phyloP scores from a whole-genome alignment of 306 rosid species.

The Ormosia emarginata region DNA sequence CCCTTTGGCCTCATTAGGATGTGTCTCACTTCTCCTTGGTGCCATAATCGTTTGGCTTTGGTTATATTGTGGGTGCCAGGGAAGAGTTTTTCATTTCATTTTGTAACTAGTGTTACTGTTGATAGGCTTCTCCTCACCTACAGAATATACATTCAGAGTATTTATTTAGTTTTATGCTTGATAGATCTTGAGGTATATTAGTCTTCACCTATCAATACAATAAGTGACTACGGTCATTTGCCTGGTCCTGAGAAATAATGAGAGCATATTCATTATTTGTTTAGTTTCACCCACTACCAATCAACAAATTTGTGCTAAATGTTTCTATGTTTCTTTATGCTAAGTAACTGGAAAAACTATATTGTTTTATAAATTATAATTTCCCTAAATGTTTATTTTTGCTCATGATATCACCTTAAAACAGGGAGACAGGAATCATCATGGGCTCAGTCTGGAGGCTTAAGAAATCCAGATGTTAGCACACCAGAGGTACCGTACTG shows the following conservation, averaged over 20 bases:
- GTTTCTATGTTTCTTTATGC: slow-evolving; percentile 15
- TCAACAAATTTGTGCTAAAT: background rate
- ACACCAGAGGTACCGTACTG: slow-evolving; percentile 83
- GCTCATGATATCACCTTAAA: slow-evolving; percentile 24
- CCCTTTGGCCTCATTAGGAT: too few relatives aligned
- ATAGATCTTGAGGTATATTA: background rate
- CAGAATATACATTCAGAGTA: background rate
- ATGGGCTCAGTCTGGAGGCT: slow-evolving; percentile 54
- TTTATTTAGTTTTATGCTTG: background rate
- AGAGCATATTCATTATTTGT: background rate
- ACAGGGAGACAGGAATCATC: slow-evolving; percentile 64
- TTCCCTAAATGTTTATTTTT: slow-evolving; percentile 22
- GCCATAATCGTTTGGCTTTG: too few relatives aligned
- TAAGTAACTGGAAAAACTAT: slow-evolving; percentile 16
- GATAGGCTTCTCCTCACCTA: background rate
- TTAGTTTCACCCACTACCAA: background rate
- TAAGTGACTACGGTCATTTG: background rate
- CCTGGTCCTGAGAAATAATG: background rate
- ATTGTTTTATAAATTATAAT: background rate
- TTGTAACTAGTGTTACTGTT: too few relatives aligned
- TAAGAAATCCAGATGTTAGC: slow-evolving; percentile 65
- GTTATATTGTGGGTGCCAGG: too few relatives aligned
- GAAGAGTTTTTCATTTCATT: too few relatives aligned
- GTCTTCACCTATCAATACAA: background rate
- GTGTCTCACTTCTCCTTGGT: too few relatives aligned